Conservation (phyloP, 169 alveolate genomes). For the Neospora caninum region DNA sequence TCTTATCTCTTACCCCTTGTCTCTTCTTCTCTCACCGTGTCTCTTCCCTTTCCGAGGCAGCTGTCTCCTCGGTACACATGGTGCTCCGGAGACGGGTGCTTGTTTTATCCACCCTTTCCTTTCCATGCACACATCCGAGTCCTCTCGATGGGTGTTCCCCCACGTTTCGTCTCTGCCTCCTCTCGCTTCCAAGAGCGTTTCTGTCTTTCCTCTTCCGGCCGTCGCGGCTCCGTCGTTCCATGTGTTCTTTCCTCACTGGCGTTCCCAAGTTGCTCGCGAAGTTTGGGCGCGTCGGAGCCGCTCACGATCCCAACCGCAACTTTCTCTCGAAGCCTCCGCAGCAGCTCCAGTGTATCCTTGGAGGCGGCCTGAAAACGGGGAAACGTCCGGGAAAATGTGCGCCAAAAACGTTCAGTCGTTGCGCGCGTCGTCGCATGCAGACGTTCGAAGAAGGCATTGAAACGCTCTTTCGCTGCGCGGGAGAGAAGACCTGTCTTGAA, state of each 20-base stretch:
- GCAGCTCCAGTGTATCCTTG: conserved; percentile 43
- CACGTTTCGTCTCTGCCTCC: background rate
- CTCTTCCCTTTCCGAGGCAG: too few species aligned
- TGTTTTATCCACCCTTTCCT: too few species aligned
- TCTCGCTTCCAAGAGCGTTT: background rate
- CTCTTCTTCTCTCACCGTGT: background rate
- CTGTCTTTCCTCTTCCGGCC: background rate
- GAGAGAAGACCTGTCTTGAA: too few species aligned
- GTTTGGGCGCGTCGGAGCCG: conserved; percentile 85
- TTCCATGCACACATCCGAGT: too few species aligned
- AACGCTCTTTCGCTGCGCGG: too few species aligned
- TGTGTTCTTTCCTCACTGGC: background rate
- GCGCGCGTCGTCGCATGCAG: too few species aligned
- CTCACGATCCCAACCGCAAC: conserved; percentile 85
- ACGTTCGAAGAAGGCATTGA: too few species aligned
- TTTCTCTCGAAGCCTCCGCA: conserved; percentile 55
- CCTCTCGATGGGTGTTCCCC: too few species aligned
- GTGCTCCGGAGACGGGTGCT: too few species aligned
- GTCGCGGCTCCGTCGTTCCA: too few species aligned
- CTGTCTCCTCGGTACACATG: too few species aligned
- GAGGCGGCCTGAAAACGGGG: conserved; percentile 28
- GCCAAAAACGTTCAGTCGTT: too few species aligned
- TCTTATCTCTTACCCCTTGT: background rate
- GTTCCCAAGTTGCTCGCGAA: conserved; percentile 78
- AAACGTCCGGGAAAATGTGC: background rate